Base-by-base conservation (phyloP, 192 early-diverging fungal genomes). In the Linnemannia elongata region DNA sequence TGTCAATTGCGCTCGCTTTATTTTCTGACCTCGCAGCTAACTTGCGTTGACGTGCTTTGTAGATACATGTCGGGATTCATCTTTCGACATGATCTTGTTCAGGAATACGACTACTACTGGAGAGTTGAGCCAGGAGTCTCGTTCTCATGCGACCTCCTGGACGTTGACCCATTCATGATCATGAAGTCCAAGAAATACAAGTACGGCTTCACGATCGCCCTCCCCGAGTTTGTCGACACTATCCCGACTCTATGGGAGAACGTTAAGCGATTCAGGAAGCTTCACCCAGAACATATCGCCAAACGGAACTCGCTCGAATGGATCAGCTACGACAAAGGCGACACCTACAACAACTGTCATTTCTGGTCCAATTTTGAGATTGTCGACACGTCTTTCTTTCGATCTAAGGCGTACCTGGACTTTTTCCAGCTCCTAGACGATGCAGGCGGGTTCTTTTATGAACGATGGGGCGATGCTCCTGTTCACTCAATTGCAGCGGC, bases 291-390 rank as follows among this genome's bases (percentile, higher is more conserved):
- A 15, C 77, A 90, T 35, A 89, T 94, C 22, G 74, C 91, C 27
- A 85, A 88, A 81, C 80, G 88, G 42, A 95, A 94, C 79, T 78
- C 92, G 0, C 88, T 93, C 68, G 88, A 91, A 3, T 95, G 90
- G 81, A 88, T 95, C 38, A 91, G 88, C n/a, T 88, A 94, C 72
- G 86, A 90, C 27, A 83, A 91, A 36, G 92, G 90, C 69, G 78
- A 87, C n/a, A 88, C 84, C 18, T 95, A 95, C 82, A 94, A 93
- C 41, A 74, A 82, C 41, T 96, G 95, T 79, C 94, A 96, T 69
- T 95, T 96, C 69, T 96, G 95, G 95, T 93, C 93, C 57, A 97
- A 97, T 75, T 97, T 97, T 90, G 97, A 97, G 86, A 97, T 98
- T 76, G 96, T 90, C 41, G 89, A 94, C 75, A 81, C 96, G 72